Conservation (phyloP, 352 stramenopile genomes). For the Phytophthora fragariaefolia region DNA sequence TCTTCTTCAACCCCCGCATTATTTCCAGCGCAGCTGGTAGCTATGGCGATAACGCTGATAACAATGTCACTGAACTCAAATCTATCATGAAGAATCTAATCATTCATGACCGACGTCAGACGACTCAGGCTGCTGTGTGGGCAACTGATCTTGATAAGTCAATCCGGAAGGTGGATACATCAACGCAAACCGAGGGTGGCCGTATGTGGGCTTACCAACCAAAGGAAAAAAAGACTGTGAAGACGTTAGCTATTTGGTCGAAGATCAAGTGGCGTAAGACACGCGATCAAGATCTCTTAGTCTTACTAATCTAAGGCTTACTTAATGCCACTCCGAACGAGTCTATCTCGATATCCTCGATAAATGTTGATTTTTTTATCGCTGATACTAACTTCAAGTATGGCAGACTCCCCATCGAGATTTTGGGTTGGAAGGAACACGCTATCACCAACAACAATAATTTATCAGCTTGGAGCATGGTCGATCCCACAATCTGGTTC, state of each 20-base stretch:
- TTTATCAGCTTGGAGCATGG: not conserved
- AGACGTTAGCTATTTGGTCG: slow-evolving; percentile 8
- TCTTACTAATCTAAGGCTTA: no score
- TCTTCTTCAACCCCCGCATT: slow-evolving; percentile 17
- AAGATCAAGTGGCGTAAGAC: no score
- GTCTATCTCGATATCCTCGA: slow-evolving; percentile 8
- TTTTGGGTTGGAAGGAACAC: slow-evolving; percentile 1
- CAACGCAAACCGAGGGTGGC: slow-evolving; percentile 1
- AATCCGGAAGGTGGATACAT: slow-evolving; percentile 4
- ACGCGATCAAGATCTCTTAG: no score
- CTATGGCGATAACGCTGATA: slow-evolving; percentile 16
- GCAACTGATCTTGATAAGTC: slow-evolving; percentile 15
- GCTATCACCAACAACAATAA: not conserved
- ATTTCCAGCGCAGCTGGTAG: slow-evolving; percentile 15
- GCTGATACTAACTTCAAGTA: slow-evolving; percentile 3
- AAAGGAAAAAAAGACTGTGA: slow-evolving; percentile 8
- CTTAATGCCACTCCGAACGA: not conserved
- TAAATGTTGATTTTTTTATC: slow-evolving; percentile 1
- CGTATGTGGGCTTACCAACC: slow-evolving; percentile 14
- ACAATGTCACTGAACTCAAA: slow-evolving; percentile 12
- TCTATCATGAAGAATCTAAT: slow-evolving; percentile 23
- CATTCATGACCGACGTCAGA: slow-evolving; percentile 13
- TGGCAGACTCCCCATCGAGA: not conserved
- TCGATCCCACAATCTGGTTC: not conserved
- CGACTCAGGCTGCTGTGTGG: slow-evolving; percentile 17